Evolutionary conservation across 2,329 filamentous ascomycete genomes (phyloP).

Genomic region (Claviceps paspali): DNA sequence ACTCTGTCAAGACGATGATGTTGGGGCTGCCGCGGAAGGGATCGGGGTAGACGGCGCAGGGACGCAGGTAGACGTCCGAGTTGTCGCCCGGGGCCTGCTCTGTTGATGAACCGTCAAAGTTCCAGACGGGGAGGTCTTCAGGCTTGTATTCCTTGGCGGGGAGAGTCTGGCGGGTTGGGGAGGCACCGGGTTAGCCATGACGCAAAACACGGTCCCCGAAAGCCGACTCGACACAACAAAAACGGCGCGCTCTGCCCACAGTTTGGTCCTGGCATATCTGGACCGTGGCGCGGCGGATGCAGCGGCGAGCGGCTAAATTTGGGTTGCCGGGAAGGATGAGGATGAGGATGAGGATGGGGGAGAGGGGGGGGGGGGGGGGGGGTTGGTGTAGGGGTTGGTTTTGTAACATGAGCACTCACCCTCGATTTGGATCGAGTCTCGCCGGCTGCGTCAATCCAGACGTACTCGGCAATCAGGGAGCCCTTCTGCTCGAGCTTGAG

Average conservation of each 20-base stretch:
- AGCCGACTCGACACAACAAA: too few relatives aligned
- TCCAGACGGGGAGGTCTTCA: constrained; percentile 38
- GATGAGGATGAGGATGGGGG: too few relatives aligned
- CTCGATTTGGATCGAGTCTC: constrained; percentile 88
- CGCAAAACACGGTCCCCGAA: too few relatives aligned
- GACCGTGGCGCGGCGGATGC: background rate
- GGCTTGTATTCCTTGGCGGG: constrained; percentile 33
- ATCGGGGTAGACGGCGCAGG: constrained; percentile 76
- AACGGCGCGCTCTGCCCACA: too few relatives aligned
- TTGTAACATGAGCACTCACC: too few relatives aligned
- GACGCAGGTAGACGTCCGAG: constrained; percentile 93
- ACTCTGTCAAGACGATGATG: constrained; percentile 87
- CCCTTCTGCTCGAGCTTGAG: constrained; percentile 81
- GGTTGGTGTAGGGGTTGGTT: too few relatives aligned
- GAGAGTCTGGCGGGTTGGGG: constrained; percentile 29
- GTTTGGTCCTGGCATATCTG: too few relatives aligned
- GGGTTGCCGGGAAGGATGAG: background rate
- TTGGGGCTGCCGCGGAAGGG: constrained; percentile 84
- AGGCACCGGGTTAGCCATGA: background rate
- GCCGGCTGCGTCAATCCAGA: constrained; percentile 82
- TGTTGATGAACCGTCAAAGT: constrained; percentile 67
- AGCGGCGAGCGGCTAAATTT: background rate
- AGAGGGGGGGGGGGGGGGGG: too few relatives aligned
- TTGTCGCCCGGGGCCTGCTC: constrained; percentile 86
- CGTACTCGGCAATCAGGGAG: constrained; percentile 82